These are phyloP conservation scores for Calcarisporium arbuscula DNA, from an alignment of 2,329 filamentous ascomycete genomes.

Conservation along the genomic window DNA sequence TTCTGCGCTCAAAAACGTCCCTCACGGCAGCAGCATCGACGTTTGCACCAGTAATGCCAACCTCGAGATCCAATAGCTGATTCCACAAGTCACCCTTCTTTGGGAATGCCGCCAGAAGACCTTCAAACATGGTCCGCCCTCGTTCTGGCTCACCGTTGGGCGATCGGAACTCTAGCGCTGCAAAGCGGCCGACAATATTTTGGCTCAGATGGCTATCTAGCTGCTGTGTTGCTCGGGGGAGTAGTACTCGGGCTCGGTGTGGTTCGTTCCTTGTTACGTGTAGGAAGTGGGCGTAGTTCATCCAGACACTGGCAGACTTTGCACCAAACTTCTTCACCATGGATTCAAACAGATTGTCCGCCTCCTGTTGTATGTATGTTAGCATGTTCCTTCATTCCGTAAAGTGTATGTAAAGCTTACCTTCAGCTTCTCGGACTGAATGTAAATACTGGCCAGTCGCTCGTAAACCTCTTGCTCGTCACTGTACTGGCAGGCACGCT, in stretches of 20 bases:
- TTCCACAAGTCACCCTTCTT: slow-evolving; percentile 93
- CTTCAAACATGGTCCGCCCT: slow-evolving; percentile 91
- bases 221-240: slow-evolving; percentile 78
- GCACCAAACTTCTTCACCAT: slow-evolving; percentile 88
- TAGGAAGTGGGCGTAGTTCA: slow-evolving; percentile 92
- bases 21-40: slow-evolving; percentile 54
- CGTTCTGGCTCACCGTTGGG: slow-evolving; percentile 78
- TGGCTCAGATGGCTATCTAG: slow-evolving; percentile 60
- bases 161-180: slow-evolving; percentile 84
- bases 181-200: slow-evolving; percentile 79
- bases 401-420: slow-evolving; percentile 88
- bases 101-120: slow-evolving; percentile 73
- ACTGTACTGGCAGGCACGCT: slow-evolving; percentile 88
- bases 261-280: slow-evolving; percentile 66
- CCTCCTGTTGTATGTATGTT: slow-evolving; percentile 58
- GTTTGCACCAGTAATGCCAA: slow-evolving; percentile 47
- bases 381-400: slow-evolving; percentile 69
- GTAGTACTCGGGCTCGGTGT: slow-evolving; percentile 68
- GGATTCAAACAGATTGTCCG: slow-evolving; percentile 77
- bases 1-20: slow-evolving; percentile 76
- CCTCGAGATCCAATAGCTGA: slow-evolving; percentile 82
- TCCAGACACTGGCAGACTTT: slow-evolving; percentile 73
- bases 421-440: slow-evolving; percentile 78
- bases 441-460: slow-evolving; percentile 87
- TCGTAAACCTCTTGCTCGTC: slow-evolving; percentile 86